These are phyloP conservation scores for Chalciporus sp. DNA, from an alignment of 1,284 basidiomycete genomes.

Conservation along the genomic window DNA sequence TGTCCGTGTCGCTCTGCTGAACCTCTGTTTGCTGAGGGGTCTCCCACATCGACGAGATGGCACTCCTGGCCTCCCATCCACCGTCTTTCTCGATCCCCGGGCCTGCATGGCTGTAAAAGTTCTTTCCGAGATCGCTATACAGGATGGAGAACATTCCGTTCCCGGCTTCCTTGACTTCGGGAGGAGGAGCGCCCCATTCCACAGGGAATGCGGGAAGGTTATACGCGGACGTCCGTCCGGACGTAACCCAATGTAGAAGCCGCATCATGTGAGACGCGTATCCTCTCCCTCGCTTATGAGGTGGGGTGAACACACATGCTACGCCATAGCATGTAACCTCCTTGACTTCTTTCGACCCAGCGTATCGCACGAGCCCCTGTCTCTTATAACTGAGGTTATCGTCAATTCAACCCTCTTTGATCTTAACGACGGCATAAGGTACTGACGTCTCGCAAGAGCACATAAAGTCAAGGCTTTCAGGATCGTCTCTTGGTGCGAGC, in stretches of 20 bases:
- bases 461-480: slow-evolving; percentile 43
- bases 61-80: slow-evolving; percentile 53
- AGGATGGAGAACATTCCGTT: slow-evolving; percentile 53
- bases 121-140: slow-evolving; percentile 63
- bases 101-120: slow-evolving; percentile 55
- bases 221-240: slow-evolving; percentile 25
- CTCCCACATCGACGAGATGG: slow-evolving; percentile 49
- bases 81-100: slow-evolving; percentile 33
- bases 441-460: slow-evolving; percentile 51
- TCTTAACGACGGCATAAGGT: not conserved
- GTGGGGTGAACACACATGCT: slow-evolving; percentile 48
- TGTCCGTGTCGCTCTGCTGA: not conserved
- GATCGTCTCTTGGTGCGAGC: slow-evolving; percentile 41
- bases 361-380: slow-evolving; percentile 29
- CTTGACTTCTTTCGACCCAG: slow-evolving; percentile 18
- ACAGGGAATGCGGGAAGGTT: slow-evolving; percentile 39
- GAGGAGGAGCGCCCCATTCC: slow-evolving; percentile 42
- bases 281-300: slow-evolving; percentile 41
- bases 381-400: slow-evolving; percentile 23
- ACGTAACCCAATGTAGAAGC: slow-evolving; percentile 47
- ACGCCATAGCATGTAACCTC: slow-evolving; percentile 40
- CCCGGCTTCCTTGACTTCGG: slow-evolving; percentile 20
- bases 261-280: slow-evolving; percentile 54
- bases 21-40: slow-evolving; percentile 17
- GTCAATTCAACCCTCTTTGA: not conserved